A percentile compares a stretch with the other conserved stretches of the same genome.
These are phyloP conservation scores for Saussurea involucrata DNA, from an alignment of 129 eudicot species.

Conservation along the genomic window DNA sequence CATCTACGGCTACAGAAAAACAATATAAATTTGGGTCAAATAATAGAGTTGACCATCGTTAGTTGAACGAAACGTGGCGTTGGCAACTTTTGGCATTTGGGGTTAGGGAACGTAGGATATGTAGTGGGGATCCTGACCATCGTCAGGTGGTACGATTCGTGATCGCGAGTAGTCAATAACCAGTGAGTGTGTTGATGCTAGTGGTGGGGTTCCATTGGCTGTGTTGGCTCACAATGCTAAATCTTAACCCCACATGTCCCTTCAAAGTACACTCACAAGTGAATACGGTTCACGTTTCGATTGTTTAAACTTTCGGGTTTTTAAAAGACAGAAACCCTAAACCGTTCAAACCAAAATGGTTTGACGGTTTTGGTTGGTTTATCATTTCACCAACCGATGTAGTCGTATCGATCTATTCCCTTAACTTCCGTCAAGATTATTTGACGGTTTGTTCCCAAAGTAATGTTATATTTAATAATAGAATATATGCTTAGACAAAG, in stretches of 20 bases:
- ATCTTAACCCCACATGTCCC: conserved; percentile 24
- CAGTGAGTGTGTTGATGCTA: conserved; percentile 4
- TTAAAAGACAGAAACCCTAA: too few relatives aligned
- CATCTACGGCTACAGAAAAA: too few relatives aligned
- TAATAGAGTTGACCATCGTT: background rate
- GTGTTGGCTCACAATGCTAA: conserved; percentile 8
- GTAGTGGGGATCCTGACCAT: background rate
- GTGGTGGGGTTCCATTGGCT: conserved; percentile 17
- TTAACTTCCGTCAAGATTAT: too few relatives aligned
- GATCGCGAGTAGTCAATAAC: background rate
- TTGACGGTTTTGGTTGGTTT: background rate
- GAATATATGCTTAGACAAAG: too few relatives aligned
- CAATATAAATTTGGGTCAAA: too few relatives aligned
- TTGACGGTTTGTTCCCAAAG: too few relatives aligned
- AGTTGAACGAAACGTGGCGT: background rate
- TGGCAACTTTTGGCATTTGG: background rate
- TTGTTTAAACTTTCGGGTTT: background rate
- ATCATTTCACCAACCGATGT: too few relatives aligned
- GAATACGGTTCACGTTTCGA: background rate
- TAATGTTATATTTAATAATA: too few relatives aligned
- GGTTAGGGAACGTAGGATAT: too few relatives aligned
- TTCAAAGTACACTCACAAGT: background rate
- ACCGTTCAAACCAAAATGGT: background rate
- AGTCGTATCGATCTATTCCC: too few relatives aligned
- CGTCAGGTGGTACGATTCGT: background rate